Conservation (phyloP, 108 stramenopile species). For the Craspedostauros australis region DNA sequence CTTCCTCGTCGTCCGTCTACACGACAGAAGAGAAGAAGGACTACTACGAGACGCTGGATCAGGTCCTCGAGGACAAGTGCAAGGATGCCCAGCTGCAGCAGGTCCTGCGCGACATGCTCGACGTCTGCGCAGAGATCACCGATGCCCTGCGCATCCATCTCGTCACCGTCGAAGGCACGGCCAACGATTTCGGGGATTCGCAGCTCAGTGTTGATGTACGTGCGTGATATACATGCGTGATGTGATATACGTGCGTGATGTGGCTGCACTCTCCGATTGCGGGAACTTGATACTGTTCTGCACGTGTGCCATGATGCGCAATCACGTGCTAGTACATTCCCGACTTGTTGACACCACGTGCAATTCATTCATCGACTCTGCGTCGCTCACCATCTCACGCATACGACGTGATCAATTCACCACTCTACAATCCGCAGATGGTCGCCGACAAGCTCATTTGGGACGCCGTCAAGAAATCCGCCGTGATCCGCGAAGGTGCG, state of each 20-base stretch:
- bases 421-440: conserved; percentile 17
- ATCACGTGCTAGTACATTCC: too few relatives aligned
- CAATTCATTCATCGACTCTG: too few relatives aligned
- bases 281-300: too few relatives aligned
- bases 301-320: too few relatives aligned
- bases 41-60: conserved; percentile 43
- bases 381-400: too few relatives aligned
- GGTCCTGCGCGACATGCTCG: conserved; percentile 50
- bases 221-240: too few relatives aligned
- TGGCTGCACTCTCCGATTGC: too few relatives aligned
- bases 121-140: conserved; percentile 60
- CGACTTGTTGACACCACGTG: too few relatives aligned
- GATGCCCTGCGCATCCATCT: conserved; percentile 54
- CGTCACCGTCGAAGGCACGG: conserved; percentile 62
- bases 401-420: too few relatives aligned
- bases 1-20: conserved; percentile 50
- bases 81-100: conserved; percentile 25
- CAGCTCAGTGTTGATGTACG: conserved; percentile 61
- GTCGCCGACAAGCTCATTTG: conserved; percentile 65
- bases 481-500: conserved; percentile 54
- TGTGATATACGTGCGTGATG: too few relatives aligned
- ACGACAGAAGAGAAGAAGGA: conserved; percentile 58
- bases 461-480: conserved; percentile 47
- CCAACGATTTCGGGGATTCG: conserved; percentile 64
- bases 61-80: conserved; percentile 40